Evolutionary conservation across 75 land plant genomes (phyloP), one percentile per base, ranked within the genome.

Genomic region (Cryptomeria japonica): DNA sequence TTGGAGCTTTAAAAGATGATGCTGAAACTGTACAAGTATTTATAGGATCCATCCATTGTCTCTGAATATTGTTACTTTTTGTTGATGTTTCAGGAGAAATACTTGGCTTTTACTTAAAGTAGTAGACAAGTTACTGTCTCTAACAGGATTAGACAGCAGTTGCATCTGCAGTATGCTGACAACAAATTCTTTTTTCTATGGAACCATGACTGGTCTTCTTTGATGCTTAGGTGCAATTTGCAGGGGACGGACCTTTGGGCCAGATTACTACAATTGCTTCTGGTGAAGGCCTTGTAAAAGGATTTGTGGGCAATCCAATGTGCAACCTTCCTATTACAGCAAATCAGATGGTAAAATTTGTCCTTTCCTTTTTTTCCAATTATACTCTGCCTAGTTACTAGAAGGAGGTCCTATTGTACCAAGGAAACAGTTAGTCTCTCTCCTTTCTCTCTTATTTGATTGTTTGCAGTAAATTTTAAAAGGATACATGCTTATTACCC

Each of bases 181-280:
- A 84, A 25, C 42, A 82, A 14, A 72, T 64, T 25, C 25, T 25
- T 28, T 64, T 51, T 64, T 22, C 70, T 22, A 25, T 64, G n/a
- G n/a, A 64, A 25, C 70, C 28, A 64, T 64, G 70, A 64, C 70
- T 22, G 25, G 28, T 22, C n/a, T 64, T 25, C 70, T 28, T 87
- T 87, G 31, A n/a, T 44, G 53, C 84, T 47, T 89, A 91, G 93
- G 84, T 92, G 42, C 88, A 80, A 28, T 92, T 92, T 88, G 39
- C 84, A 49, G 93, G 93, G 79, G 84, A 90, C 70, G 93, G 93
- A 36, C 93, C 93, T n/a, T 61, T 92, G 36, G 93, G 93, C n/a
- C 92, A 92, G 86, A 85, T 92, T 85, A 90, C 92, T 53, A 68
- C 92, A 44, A 79, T 91, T 11, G 85, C 91, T 39, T 46, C 89